phyloP scores from a whole-genome alignment of 768 basidiomycete species.

The Crepidotus variabilis region DNA sequence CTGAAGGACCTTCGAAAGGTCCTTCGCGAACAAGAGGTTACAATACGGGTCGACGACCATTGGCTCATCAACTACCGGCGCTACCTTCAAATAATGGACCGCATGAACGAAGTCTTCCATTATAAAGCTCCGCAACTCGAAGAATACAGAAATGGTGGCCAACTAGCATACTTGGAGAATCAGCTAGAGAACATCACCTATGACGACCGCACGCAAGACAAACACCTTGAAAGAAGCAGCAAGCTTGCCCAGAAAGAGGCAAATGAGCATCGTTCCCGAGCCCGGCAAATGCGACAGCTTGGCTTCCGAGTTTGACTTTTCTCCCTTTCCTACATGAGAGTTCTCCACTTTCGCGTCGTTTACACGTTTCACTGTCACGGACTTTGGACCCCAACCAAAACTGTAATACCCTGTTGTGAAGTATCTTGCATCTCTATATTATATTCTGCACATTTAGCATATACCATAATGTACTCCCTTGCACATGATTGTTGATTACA shows the following conservation, averaged over 20 bases:
- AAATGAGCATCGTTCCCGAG: conserved; percentile 8
- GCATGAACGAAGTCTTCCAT: conserved; percentile 28
- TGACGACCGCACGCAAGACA: conserved; percentile 25
- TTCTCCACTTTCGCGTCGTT: too few relatives aligned
- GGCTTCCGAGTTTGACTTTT: neutral
- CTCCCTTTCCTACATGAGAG: neutral
- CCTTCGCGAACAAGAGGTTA: conserved; percentile 26
- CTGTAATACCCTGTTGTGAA: too few relatives aligned
- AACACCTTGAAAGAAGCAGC: conserved; percentile 29
- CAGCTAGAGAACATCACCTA: conserved; percentile 29
- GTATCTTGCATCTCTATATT: too few relatives aligned
- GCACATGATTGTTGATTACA: too few relatives aligned
- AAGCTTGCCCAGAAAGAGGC: conserved; percentile 25
- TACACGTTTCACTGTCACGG: too few relatives aligned
- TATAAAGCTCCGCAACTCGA: conserved; percentile 31
- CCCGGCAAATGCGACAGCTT: conserved; percentile 1
- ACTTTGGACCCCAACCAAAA: too few relatives aligned
- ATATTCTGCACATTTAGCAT: too few relatives aligned
- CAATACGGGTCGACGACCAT: conserved; percentile 25
- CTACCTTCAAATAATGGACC: conserved; percentile 33
- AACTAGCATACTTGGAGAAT: conserved; percentile 38
- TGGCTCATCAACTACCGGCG: conserved; percentile 41
- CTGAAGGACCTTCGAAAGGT: conserved; percentile 30
- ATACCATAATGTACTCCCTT: too few relatives aligned
- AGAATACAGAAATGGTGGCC: conserved; percentile 24